Base-by-base conservation (phyloP, 2,329 filamentous ascomycete species). In the Penicillium sp. region DNA sequence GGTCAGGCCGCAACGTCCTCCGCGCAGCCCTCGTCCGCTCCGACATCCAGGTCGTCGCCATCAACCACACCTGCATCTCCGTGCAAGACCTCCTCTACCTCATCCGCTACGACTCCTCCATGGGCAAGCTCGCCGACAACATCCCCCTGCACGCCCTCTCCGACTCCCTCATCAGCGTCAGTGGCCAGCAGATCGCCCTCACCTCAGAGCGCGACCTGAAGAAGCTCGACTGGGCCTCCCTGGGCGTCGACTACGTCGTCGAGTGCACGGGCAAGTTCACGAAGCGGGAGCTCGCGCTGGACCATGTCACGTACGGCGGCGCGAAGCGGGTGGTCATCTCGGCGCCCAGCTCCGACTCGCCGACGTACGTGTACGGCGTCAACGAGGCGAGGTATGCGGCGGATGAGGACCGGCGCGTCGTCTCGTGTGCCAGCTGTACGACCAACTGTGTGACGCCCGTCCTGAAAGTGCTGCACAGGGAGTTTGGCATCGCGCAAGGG, bases 91-190 rank as follows among this genome's bases (percentile, higher is more conserved):
- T 73, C 38, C 66, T 72, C 64, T 71, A 73, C 61, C 71, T 70
- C 7, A 69, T 73, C 63, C 64, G 67, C 58, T 72, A 70, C 53
- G 69, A 70, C 50, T 72, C 69, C 3, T 68, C 66, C 11, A 72
- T 94, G 91, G 90, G 90, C 74, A 94, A 96, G 87, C 95, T 96
- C 90, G 88, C 96, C 82, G 93, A 94, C 86, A 94, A 95, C 81
- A 92, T 96, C 86, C 91, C 90, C 70, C 91, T 91, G 80, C 92
- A 97, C 86, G 92, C 92, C 72, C 76, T 86, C 79, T 96, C 96
- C 87, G 93, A 96, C 84, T 91, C 91, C 73, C 87, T 90, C 55
- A 87, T 96, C 80, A 63, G 62, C 31, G 64, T 73, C 51, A 63
- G 68, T 23, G 66, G 66, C 57, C 61, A 61, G 3, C 58, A 58